Evolutionary conservation across 768 basidiomycete species (phyloP), one percentile per base, ranked within the genome.

Genomic region (Mycena alexandri): DNA sequence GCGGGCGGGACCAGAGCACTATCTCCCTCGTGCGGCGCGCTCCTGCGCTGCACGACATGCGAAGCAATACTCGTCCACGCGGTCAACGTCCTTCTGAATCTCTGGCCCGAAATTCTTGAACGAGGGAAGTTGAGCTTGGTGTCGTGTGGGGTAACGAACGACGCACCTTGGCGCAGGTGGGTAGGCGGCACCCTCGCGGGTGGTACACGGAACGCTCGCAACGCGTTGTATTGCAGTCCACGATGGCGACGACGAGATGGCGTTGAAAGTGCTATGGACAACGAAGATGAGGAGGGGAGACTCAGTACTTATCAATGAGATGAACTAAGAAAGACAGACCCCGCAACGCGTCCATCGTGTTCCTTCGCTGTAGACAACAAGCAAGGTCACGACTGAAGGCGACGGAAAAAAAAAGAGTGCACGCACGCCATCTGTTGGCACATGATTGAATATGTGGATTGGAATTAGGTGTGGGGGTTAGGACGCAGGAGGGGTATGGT

Each of bases 401-500:
- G 19, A n/a, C n/a, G 42, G 54, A 16, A 22, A 58, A 43, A 71
- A 48, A 60, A 5, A 19, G 21, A 60, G 2, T 43, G 24, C 61
- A 86, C 91, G 73, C 80, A 93, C 92, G 92, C 90, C 78, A 93
- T 83, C 78, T 87, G 88, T 82, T 82, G 87, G 77, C 92, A 93
- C 92, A 93, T 93, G 63, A 48, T 75, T 50, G 52, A 47, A 25
- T 53, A 48, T 57, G 29, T 14, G 63, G 66, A 34, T 33, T 47
- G 53, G 63, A 54, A 43, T 16, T 60, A 25, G 64, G 53, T 33
- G 55, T 68, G 5, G 29, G 25, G 29, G 25, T n/a, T 56, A 22
- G 52, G 44, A n/a, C 38, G 21, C 19, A 14, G 38, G 14, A 47
- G 41, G 4, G 33, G 38, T n/a, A 2, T 24, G 16, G 21, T 42